phyloP scores from a whole-genome alignment of 2,329 filamentous ascomycete genomes.

The Aspergillus latus region DNA sequence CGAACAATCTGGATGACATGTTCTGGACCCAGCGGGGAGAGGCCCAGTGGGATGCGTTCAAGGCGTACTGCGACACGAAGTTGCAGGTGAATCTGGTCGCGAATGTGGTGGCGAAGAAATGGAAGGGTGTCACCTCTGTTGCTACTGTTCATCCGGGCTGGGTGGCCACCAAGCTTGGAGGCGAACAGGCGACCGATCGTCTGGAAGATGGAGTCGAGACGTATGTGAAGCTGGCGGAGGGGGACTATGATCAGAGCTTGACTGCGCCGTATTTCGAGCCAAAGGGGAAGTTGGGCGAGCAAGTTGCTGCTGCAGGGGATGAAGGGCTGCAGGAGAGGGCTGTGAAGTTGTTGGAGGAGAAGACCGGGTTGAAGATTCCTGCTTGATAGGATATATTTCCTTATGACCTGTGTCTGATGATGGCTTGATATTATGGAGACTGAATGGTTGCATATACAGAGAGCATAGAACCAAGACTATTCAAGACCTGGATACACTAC shows the following conservation, averaged over 20 bases:
- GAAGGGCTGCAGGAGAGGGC: conserved; percentile 22
- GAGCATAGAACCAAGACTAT: too few relatives aligned
- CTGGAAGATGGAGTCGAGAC: conserved; percentile 50
- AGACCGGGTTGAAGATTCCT: conserved; percentile 16
- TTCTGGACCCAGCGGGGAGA: conserved; percentile 41
- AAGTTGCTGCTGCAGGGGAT: conserved; percentile 15
- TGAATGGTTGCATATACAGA: too few relatives aligned
- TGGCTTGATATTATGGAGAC: too few relatives aligned
- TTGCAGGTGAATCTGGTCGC: conserved; percentile 56
- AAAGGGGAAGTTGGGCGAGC: conserved; percentile 18
- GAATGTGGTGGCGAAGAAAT: conserved; percentile 52
- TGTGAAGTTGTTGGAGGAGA: conserved; percentile 22
- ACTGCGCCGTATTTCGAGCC: conserved; percentile 25
- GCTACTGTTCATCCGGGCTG: conserved; percentile 53
- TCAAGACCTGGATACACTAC: too few relatives aligned
- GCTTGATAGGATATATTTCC: too few relatives aligned
- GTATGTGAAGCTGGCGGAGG: conserved; percentile 49
- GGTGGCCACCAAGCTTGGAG: conserved; percentile 56
- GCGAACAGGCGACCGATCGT: conserved; percentile 45
- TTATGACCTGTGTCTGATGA: too few relatives aligned
- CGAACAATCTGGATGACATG: conserved; percentile 38
- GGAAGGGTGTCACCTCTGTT: conserved; percentile 43
- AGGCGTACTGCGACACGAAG: conserved; percentile 56
- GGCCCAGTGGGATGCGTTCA: conserved; percentile 32
- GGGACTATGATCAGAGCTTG: conserved; percentile 24